Evolutionary conservation across 345 rosid species (phyloP).

Genomic region (Syzygium oleosum): DNA sequence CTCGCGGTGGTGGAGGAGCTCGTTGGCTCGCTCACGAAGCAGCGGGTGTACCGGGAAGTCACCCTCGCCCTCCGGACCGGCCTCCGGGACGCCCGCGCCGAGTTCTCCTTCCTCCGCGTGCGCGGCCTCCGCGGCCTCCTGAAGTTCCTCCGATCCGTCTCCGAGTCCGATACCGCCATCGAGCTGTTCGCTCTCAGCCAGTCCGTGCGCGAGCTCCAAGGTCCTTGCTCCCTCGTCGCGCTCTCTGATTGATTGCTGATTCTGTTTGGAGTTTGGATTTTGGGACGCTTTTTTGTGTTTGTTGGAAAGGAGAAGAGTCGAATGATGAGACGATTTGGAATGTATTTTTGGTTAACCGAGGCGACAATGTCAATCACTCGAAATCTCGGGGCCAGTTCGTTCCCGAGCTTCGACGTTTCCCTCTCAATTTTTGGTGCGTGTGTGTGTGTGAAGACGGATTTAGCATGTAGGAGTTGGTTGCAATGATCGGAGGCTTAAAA

Average conservation of each 20-base stretch:
- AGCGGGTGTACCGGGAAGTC: conserved; percentile 72
- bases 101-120: conserved; percentile 87
- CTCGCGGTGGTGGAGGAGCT: conserved; percentile 67
- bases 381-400: neutral
- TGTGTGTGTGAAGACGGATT: neutral
- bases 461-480: neutral
- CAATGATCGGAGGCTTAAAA: neutral
- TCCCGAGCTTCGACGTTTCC: neutral
- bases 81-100: conserved; percentile 79
- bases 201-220: conserved; percentile 69
- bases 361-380: neutral
- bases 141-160: conserved; percentile 69
- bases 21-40: conserved; percentile 48
- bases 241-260: neutral
- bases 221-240: conserved; percentile 11
- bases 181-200: conserved; percentile 67
- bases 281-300: neutral
- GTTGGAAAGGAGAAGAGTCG: neutral
- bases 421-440: neutral
- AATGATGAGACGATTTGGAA: neutral
- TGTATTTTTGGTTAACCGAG: neutral
- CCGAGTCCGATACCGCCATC: conserved; percentile 66
- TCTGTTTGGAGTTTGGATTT: neutral
- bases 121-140: conserved; percentile 85
- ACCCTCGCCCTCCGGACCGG: conserved; percentile 86